These are phyloP conservation scores for Corymbia maculata DNA, from an alignment of 345 rosid species.

Conservation along the genomic window DNA sequence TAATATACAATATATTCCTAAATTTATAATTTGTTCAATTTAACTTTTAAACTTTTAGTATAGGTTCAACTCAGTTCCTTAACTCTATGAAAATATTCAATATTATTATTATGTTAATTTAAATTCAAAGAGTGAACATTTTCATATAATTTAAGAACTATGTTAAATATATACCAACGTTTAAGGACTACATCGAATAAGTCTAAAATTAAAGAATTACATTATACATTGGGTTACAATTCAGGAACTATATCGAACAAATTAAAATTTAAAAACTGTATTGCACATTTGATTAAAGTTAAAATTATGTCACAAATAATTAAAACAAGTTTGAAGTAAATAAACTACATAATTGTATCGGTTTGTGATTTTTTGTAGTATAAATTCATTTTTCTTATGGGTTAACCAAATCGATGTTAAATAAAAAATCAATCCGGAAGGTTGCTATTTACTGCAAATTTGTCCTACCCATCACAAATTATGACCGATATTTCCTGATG, in stretches of 20 bases:
- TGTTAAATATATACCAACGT: accelerated
- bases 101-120: no score
- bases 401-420: not conserved
- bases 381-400: no score
- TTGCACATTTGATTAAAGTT: no score
- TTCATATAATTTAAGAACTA: not conserved
- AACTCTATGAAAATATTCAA: no score
- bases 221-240: accelerated
- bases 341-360: no score
- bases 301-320: not conserved
- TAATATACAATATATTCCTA: no score
- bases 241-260: not conserved
- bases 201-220: accelerated
- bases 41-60: no score
- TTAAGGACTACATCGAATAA: accelerated
- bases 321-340: no score
- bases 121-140: accelerated
- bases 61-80: accelerated
- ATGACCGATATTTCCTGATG: not conserved
- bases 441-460: not conserved
- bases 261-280: no score
- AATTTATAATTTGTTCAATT: no score
- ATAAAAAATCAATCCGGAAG: not conserved
- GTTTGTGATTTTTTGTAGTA: no score
- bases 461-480: not conserved